Percentiles rank a stretch among this genome's conserved stretches.
Evolutionary conservation across 352 stramenopile genomes (phyloP).

Genomic region (Pythium rhizo-oryzae): DNA sequence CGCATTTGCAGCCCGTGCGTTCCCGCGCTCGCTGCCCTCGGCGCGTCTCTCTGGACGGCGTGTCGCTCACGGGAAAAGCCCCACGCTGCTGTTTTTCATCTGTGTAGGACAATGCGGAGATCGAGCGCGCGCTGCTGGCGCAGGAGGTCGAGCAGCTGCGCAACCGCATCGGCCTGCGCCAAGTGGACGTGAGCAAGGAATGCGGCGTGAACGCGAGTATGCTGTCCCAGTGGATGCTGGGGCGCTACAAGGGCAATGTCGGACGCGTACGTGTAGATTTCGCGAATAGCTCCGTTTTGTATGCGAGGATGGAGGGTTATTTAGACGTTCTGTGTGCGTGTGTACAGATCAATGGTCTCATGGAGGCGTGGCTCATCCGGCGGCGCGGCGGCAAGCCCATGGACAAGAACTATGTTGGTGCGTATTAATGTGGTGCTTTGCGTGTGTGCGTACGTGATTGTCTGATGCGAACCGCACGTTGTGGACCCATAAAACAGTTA

Average conservation of each 20-base stretch:
- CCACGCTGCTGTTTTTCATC: neutral
- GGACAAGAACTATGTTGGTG: constrained; percentile 72
- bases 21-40: neutral
- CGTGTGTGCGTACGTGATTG: neutral
- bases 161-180: constrained; percentile 68
- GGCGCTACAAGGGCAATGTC: constrained; percentile 85
- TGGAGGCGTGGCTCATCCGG: constrained; percentile 85
- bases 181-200: constrained; percentile 86
- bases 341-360: constrained; percentile 77
- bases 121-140: constrained; percentile 78
- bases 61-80: too few relatives aligned
- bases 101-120: constrained; percentile 83
- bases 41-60: neutral
- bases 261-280: constrained; percentile 47
- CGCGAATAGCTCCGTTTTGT: too few relatives aligned
- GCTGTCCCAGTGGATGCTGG: constrained; percentile 88
- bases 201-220: constrained; percentile 86
- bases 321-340: neutral
- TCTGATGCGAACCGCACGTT: too few relatives aligned
- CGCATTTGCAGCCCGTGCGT: constrained; percentile 75
- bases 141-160: constrained; percentile 83
- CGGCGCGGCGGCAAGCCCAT: constrained; percentile 80
- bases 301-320: too few relatives aligned
- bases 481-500: constrained; percentile 30
- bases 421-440: constrained; percentile 2